phyloP scores from a whole-genome alignment of 257 asterid species.

The Fraxinus quadrangulata region DNA sequence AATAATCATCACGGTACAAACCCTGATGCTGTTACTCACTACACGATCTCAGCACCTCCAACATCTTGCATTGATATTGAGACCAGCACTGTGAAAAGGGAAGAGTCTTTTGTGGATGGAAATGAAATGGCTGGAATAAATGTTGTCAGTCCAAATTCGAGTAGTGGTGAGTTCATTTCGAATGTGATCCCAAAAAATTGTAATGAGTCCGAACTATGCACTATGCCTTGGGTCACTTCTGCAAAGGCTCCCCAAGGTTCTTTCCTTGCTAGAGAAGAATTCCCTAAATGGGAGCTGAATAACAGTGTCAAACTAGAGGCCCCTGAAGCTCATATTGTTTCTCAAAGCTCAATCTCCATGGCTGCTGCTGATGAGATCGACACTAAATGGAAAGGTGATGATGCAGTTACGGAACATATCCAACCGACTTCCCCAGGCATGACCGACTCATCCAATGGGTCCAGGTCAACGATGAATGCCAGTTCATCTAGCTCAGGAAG shows the following conservation, averaged over 20 bases:
- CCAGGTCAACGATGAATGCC: conserved; percentile 37
- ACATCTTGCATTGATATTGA: conserved; percentile 27
- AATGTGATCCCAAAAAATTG: background rate
- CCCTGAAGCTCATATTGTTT: conserved; percentile 26
- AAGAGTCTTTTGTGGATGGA: conserved; percentile 33
- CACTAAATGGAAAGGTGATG: conserved; percentile 7
- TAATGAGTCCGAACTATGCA: conserved; percentile 29
- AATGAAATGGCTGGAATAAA: conserved; percentile 15
- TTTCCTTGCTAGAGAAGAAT: conserved; percentile 23
- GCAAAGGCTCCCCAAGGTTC: conserved; percentile 30
- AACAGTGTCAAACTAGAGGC: background rate
- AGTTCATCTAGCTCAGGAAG: conserved; percentile 53
- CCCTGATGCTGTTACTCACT: conserved; percentile 15
- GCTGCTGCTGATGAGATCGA: conserved; percentile 25
- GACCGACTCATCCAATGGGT: conserved; percentile 54
- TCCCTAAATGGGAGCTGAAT: conserved; percentile 19
- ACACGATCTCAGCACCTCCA: conserved; percentile 19
- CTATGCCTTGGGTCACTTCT: conserved; percentile 35
- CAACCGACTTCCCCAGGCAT: conserved; percentile 43
- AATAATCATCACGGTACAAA: conserved; percentile 1
- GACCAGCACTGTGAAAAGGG: conserved; percentile 37
- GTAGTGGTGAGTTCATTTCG: conserved; percentile 19
- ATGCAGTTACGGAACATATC: conserved; percentile 34
- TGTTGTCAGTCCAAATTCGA: background rate
- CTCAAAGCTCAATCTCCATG: conserved; percentile 35